phyloP scores from a whole-genome alignment of 768 basidiomycete species.

The Amanita fuliginea region DNA sequence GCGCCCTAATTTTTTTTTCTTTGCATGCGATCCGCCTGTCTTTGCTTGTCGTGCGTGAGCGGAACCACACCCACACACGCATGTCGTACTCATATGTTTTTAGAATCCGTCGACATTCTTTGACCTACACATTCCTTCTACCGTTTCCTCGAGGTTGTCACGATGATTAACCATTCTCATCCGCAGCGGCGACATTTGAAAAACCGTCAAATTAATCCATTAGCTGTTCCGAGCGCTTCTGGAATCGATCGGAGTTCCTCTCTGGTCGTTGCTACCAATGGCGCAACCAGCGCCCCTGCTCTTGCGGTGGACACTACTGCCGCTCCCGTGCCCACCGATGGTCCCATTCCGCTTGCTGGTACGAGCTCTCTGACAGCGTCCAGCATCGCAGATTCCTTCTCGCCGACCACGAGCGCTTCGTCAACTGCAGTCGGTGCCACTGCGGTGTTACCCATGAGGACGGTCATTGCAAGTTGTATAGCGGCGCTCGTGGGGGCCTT shows the following conservation, averaged over 20 bases:
- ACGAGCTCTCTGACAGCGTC: neutral
- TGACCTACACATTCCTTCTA: conserved; percentile 7
- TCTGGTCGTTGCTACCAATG: conserved; percentile 9
- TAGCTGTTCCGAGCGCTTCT: conserved; percentile 8
- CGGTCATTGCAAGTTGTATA: conserved; percentile 54
- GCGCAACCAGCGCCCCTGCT: conserved; percentile 8
- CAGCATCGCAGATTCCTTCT: neutral
- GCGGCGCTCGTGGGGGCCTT: conserved; percentile 47
- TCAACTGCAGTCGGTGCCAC: conserved; percentile 12
- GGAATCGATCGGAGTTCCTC: conserved; percentile 10
- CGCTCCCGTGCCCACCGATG: neutral
- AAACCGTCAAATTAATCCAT: conserved; percentile 11
- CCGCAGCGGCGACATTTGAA: conserved; percentile 9
- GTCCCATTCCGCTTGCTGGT: conserved; percentile 9
- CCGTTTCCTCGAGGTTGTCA: neutral
- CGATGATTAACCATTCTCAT: conserved; percentile 13
- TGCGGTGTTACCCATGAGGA: conserved; percentile 30
- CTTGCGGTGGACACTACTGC: conserved; percentile 13
- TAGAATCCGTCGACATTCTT: conserved; percentile 1
- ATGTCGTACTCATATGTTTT: neutral
- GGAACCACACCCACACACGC: neutral
- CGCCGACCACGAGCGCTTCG: neutral
- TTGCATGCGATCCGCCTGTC: neutral
- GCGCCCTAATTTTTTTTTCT: neutral
- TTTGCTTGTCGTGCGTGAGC: neutral